Evolutionary conservation across 306 rosid species (phyloP).

Genomic region (Cicer arietinum): DNA sequence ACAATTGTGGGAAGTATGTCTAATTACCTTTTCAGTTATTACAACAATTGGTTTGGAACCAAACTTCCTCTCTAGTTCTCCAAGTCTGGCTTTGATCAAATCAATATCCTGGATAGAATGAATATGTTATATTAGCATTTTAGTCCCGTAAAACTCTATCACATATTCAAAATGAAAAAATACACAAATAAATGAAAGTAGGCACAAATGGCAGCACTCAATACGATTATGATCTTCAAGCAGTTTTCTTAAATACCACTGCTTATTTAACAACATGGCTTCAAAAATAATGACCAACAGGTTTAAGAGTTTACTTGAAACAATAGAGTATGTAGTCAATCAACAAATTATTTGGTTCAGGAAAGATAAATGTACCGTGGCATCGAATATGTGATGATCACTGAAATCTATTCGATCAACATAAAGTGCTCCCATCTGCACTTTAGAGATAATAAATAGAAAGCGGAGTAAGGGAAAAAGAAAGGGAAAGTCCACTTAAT

Average conservation of each 20-base stretch:
- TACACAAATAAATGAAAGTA: background rate
- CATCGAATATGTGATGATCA: slow-evolving; percentile 77
- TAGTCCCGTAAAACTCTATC: slow-evolving; percentile 3
- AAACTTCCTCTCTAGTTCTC: slow-evolving; percentile 64
- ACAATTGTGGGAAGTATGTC: slow-evolving; percentile 27
- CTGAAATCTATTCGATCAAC: slow-evolving; percentile 80
- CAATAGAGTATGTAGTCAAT: slow-evolving; percentile 13
- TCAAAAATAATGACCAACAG: background rate
- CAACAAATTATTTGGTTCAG: slow-evolving; percentile 22
- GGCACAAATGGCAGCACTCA: background rate
- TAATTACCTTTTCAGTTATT: slow-evolving; percentile 81
- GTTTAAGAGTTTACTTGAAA: slow-evolving; percentile 34
- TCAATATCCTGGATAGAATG: slow-evolving; percentile 62
- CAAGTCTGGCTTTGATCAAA: slow-evolving; percentile 59
- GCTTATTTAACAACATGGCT: slow-evolving; percentile 7
- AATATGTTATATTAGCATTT: slow-evolving; percentile 23
- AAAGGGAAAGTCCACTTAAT: slow-evolving; percentile 21
- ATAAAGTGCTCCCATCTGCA: slow-evolving; percentile 70
- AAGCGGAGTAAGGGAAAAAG: slow-evolving; percentile 11
- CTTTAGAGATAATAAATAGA: slow-evolving; percentile 44
- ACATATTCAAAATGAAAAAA: slow-evolving; percentile 16
- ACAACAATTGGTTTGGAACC: slow-evolving; percentile 66
- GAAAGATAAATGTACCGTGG: slow-evolving; percentile 55
- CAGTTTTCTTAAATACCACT: background rate
- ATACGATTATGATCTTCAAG: slow-evolving; percentile 27